Base-by-base conservation (phyloP, 768 basidiomycete genomes). In the Panellus pusillus region DNA sequence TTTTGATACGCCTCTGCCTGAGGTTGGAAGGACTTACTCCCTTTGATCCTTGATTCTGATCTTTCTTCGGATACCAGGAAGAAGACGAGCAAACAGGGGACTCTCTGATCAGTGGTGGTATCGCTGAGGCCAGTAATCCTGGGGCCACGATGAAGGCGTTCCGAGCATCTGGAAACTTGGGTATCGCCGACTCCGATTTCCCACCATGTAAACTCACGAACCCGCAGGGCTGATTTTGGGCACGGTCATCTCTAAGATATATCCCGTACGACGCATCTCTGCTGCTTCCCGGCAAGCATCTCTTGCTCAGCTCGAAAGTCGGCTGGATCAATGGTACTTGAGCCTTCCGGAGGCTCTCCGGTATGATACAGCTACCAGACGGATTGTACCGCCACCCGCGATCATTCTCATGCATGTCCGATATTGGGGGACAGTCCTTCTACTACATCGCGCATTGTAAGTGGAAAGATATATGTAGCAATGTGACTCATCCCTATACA, bases 391-490 rank as follows among this genome's bases (percentile, higher is more conserved):
- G 9, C 78, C 84, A 4, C 85, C 89, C 1, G 81, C 85, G 48
- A 76, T 91, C 20, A 66, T 91, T 28, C 77, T 82, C 42, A 70
- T 91, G 38, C 87, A 92, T 60, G 76, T 89, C 51, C 77, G 87
- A 57, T 91, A 92, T 65, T 89, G 87, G 82, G 82, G 81, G 7
- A 77, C 87, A 15, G 84, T 91, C 5, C 73, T 92, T 12, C 72
- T 92, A 35, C 74, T 91, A 36, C 80, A 91, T 67, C 79, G 90
- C 47, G 88, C 87, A 14, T 92, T 90, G 89, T 91, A 68, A 77
- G 89, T 78, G 20, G 9, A 20, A 51, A 18, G 18, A 15, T 17
- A 28, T 13, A 18, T 28, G 28, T 42, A 14, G n/a, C 7, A 41
- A 42, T 42, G 40, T 31, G 15, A 4, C 47, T 65, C 17, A 63